phyloP scores from a whole-genome alignment of 768 basidiomycete genomes.

The Austroboletus festivus region DNA sequence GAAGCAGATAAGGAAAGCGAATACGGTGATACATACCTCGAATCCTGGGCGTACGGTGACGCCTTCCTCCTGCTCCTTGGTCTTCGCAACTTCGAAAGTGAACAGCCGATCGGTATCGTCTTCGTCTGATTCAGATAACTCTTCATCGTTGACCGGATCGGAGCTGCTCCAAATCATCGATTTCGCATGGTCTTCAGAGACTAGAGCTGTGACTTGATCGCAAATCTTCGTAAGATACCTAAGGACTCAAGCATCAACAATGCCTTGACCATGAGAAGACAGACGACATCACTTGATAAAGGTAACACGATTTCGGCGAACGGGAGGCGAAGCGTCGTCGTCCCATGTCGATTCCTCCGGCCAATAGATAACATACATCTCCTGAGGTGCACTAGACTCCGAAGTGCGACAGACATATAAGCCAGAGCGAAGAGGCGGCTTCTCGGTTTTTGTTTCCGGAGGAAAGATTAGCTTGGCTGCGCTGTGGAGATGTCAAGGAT shows the following conservation, averaged over 20 bases:
- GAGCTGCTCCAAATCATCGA: constrained; percentile 44
- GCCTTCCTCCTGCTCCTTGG: constrained; percentile 53
- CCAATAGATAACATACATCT: constrained; percentile 57
- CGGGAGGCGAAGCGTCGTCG: constrained; percentile 45
- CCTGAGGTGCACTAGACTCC: constrained; percentile 7
- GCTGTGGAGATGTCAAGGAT: constrained; percentile 7
- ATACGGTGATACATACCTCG: constrained; percentile 28
- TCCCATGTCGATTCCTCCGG: constrained; percentile 60
- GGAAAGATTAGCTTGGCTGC: constrained; percentile 8
- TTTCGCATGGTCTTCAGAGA: constrained; percentile 46
- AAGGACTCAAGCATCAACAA: not conserved
- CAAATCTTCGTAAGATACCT: constrained; percentile 60
- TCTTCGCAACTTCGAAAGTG: constrained; percentile 55
- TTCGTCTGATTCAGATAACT: constrained; percentile 26
- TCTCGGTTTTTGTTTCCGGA: constrained; percentile 1
- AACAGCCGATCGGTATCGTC: constrained; percentile 51
- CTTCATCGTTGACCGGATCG: constrained; percentile 22
- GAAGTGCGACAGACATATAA: constrained; percentile 41
- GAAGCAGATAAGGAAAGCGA: not conserved
- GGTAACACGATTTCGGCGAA: constrained; percentile 50
- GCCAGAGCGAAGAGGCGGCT: constrained; percentile 44
- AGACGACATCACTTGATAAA: constrained; percentile 50
- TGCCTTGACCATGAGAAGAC: not conserved
- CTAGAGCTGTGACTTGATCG: constrained; percentile 49
- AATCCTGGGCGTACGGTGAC: constrained; percentile 46